A percentile compares a stretch with the other conserved stretches of the same genome.
Evolutionary conservation across 2,329 filamentous ascomycete species (phyloP).

Genomic region (Dactylellina sp.): DNA sequence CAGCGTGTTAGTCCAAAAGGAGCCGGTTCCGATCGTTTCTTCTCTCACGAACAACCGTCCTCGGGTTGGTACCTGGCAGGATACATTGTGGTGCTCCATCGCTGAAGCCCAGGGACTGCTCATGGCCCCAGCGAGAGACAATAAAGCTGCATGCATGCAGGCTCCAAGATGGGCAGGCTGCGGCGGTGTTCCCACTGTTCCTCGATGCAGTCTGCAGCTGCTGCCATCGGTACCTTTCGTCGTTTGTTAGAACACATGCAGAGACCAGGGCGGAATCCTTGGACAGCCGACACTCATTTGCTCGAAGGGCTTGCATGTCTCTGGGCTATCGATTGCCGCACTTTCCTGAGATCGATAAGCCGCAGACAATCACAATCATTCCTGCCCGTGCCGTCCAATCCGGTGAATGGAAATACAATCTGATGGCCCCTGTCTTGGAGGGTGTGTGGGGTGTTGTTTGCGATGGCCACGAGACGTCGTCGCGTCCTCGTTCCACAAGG

Average conservation of each 20-base stretch:
- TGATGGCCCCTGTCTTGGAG: background rate
- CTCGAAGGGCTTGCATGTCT: background rate
- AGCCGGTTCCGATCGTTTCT: background rate
- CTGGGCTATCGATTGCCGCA: conserved; percentile 20
- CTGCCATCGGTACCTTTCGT: conserved; percentile 1
- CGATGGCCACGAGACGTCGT: background rate
- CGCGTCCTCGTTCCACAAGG: conserved; percentile 32
- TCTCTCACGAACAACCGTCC: conserved; percentile 18
- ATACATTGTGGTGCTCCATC: conserved; percentile 22
- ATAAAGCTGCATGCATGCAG: background rate
- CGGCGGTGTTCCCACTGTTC: conserved; percentile 13
- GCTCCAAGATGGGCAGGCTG: conserved; percentile 19
- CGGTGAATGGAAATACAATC: background rate
- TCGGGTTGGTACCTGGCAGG: conserved; percentile 52
- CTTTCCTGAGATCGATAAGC: conserved; percentile 17
- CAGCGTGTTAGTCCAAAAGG: conserved; percentile 9
- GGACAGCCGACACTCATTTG: background rate
- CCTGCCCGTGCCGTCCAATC: background rate
- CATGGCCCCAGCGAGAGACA: background rate
- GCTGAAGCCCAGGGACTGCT: conserved; percentile 8
- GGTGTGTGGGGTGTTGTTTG: background rate
- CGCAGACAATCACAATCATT: conserved; percentile 2
- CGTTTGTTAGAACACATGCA: conserved; percentile 4
- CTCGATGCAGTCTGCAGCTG: conserved; percentile 9
- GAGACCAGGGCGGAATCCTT: background rate